phyloP scores from a whole-genome alignment of 2,329 filamentous ascomycete species.

The Fusarium sp. region DNA sequence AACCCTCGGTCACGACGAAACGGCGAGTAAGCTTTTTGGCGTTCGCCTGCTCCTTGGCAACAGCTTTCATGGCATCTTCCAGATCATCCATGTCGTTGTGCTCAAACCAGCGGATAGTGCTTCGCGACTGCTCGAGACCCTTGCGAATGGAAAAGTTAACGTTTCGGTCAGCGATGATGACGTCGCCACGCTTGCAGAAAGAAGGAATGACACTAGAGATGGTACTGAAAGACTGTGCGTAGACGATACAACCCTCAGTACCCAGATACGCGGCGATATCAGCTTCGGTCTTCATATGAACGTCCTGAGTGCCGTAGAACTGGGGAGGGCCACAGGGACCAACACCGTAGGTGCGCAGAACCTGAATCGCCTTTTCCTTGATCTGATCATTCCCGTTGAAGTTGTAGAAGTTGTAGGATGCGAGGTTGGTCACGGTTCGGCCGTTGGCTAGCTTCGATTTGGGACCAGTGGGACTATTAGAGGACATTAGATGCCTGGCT shows the following conservation, averaged over 20 bases:
- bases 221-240: constrained; percentile 95
- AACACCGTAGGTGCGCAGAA: constrained; percentile 93
- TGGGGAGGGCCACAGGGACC: constrained; percentile 96
- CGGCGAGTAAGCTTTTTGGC: constrained; percentile 89
- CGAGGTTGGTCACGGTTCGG: constrained; percentile 91
- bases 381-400: constrained; percentile 92
- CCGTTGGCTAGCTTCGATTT: constrained; percentile 90
- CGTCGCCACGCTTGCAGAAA: constrained; percentile 96
- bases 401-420: constrained; percentile 98
- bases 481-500: constrained; percentile 7
- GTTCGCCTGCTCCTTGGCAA: constrained; percentile 86
- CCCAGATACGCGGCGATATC: constrained; percentile 93
- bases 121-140: constrained; percentile 91
- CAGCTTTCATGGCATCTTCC: constrained; percentile 83
- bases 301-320: constrained; percentile 98
- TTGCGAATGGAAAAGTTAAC: constrained; percentile 95
- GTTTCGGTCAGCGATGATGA: constrained; percentile 94
- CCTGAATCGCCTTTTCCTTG: constrained; percentile 94
- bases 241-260: constrained; percentile 90
- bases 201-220: constrained; percentile 97
- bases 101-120: constrained; percentile 92
- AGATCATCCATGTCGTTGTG: constrained; percentile 97
- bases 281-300: constrained; percentile 95
- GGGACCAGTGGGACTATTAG: constrained; percentile 76
- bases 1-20: constrained; percentile 94